These are phyloP conservation scores for Blumeria hordei DNA, from an alignment of 2,329 filamentous ascomycete genomes.

Conservation along the genomic window DNA sequence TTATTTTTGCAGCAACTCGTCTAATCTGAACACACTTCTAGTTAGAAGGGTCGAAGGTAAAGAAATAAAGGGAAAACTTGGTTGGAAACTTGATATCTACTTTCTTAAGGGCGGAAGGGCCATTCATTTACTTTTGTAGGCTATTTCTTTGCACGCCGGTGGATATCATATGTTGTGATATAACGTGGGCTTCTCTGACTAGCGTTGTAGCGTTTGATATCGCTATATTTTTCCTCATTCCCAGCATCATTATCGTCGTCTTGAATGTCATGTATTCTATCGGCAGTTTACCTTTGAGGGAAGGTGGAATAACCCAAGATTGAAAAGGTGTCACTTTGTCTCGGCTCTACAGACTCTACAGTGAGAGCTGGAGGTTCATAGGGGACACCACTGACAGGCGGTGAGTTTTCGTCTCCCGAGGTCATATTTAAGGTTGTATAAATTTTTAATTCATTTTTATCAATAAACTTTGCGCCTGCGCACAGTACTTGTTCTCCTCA, in stretches of 20 bases:
- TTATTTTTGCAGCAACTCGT: not conserved
- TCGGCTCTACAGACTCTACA: constrained; percentile 4
- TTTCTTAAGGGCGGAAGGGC: not conserved
- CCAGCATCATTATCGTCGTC: not conserved
- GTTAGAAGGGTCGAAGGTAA: not conserved
- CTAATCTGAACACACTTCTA: not conserved
- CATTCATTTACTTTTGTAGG: not conserved
- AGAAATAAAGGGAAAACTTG: not conserved
- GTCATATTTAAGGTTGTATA: not conserved
- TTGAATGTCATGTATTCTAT: constrained; percentile 18
- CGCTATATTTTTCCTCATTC: not conserved
- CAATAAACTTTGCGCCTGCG: no score
- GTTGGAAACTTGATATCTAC: not conserved
- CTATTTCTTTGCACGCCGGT: not conserved
- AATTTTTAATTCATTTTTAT: no score
- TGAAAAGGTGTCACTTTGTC: constrained; percentile 1
- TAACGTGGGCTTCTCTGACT: not conserved
- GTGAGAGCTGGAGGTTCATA: constrained; percentile 4
- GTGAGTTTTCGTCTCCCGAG: constrained; percentile 2
- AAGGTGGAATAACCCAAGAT: not conserved
- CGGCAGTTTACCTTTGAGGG: constrained; percentile 1
- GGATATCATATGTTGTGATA: not conserved
- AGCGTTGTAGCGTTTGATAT: not conserved
- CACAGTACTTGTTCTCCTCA: no score
- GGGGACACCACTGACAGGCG: constrained; percentile 3